Conservation (phyloP, 306 rosid species). For the Heteromeles arbutifolia region DNA sequence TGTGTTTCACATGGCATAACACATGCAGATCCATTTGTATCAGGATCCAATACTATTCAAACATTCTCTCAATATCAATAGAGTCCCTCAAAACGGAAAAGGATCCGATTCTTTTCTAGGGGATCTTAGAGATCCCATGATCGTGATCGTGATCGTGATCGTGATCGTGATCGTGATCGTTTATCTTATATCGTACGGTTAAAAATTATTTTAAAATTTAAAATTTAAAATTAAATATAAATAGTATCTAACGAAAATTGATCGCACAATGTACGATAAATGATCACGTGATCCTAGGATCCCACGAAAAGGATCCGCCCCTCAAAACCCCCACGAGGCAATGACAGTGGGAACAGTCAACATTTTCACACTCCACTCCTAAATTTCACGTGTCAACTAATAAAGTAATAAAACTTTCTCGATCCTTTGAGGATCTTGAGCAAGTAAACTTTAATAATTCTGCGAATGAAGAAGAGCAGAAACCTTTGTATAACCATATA, state of each 20-base stretch:
- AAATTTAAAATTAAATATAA: too few species aligned
- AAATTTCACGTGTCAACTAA: not conserved
- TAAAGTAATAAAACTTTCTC: not conserved
- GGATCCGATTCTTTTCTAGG: too few species aligned
- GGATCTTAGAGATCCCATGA: too few species aligned
- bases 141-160: too few species aligned
- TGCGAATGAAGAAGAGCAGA: not conserved
- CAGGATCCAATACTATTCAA: too few species aligned
- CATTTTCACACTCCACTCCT: not conserved
- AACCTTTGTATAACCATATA: too few species aligned
- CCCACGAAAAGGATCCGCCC: not conserved
- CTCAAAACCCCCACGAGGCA: too few species aligned
- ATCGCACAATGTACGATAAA: accelerated
- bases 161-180: too few species aligned
- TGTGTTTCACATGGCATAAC: too few species aligned
- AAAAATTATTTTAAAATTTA: too few species aligned
- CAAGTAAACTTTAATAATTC: not conserved
- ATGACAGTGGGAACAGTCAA: not conserved
- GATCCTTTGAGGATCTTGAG: not conserved
- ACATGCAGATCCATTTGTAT: too few species aligned
- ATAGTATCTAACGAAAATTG: accelerated
- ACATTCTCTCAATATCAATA: not conserved
- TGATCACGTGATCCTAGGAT: accelerated
- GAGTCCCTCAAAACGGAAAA: too few species aligned
- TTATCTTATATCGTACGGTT: accelerated